phyloP scores from a whole-genome alignment of 306 rosid genomes.

The Chamaecrista fasciculata region DNA sequence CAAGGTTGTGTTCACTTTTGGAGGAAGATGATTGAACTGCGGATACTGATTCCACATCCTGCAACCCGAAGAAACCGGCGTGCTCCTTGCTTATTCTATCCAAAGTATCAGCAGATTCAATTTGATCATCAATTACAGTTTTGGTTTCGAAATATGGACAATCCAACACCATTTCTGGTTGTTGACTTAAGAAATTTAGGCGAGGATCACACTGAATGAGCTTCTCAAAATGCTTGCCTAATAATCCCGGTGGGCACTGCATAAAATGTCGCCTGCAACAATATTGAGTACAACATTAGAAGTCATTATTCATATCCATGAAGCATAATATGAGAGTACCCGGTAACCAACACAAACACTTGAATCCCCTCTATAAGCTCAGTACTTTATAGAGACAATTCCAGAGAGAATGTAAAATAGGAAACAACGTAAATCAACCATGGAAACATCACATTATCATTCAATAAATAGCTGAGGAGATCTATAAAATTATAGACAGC shows the following conservation, averaged over 20 bases:
- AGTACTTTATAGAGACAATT: neutral
- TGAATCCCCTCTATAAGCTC: neutral
- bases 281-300: constrained; percentile 5
- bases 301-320: neutral
- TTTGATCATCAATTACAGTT: constrained; percentile 35
- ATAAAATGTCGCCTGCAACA: constrained; percentile 63
- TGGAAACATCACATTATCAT: neutral
- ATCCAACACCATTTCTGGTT: constrained; percentile 60
- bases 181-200: constrained; percentile 66
- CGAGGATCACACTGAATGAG: constrained; percentile 86
- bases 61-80: constrained; percentile 42
- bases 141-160: constrained; percentile 67
- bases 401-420: neutral
- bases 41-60: constrained; percentile 57
- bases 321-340: neutral
- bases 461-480: neutral
- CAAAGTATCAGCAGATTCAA: constrained; percentile 37
- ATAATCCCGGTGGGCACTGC: constrained; percentile 61
- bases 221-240: constrained; percentile 81
- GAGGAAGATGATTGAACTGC: constrained; percentile 60
- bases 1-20: constrained; percentile 50
- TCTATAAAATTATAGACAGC: neutral
- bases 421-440: neutral
- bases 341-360: neutral
- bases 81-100: constrained; percentile 43